A percentile compares a stretch with the other conserved stretches of the same genome.
Evolutionary conservation across 208 protist genomes (phyloP).

Genomic region (Trypanosoma theileri): DNA sequence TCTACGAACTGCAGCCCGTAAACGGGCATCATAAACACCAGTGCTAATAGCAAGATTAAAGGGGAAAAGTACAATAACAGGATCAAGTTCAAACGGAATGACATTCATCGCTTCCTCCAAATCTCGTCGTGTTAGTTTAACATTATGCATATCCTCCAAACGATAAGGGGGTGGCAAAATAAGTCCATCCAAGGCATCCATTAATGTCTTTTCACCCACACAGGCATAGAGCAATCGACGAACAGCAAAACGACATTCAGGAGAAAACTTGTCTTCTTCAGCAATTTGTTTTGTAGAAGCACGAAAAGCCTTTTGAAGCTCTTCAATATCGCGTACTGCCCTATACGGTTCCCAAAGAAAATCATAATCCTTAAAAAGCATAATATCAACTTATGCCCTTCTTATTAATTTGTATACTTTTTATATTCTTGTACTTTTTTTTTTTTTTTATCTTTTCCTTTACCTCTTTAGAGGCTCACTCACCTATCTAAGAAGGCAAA

Average conservation of each 20-base stretch:
- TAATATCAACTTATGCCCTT: not conserved
- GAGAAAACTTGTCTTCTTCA: constrained; percentile 27
- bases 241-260: constrained; percentile 59
- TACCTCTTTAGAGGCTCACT: too few species aligned
- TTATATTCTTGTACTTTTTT: not conserved
- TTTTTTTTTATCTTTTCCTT: too few species aligned
- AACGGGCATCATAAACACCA: constrained; percentile 66
- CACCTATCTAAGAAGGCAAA: too few species aligned
- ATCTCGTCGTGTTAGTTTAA: constrained; percentile 40
- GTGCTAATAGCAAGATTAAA: constrained; percentile 62
- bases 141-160: constrained; percentile 32
- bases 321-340: not conserved
- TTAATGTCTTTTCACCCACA: constrained; percentile 38
- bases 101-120: constrained; percentile 39
- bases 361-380: constrained; percentile 53
- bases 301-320: constrained; percentile 1
- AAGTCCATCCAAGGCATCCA: constrained; percentile 64
- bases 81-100: constrained; percentile 48
- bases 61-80: constrained; percentile 56
- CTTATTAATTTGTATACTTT: not conserved
- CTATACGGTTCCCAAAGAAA: constrained; percentile 67
- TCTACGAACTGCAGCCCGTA: constrained; percentile 60
- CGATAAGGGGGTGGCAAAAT: constrained; percentile 67
- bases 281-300: constrained; percentile 8
- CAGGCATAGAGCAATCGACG: constrained; percentile 68